Evolutionary conservation across 2,329 filamentous ascomycete species (phyloP), one percentile per base, ranked within the genome.

Genomic region (Colletotrichum somersetense): DNA sequence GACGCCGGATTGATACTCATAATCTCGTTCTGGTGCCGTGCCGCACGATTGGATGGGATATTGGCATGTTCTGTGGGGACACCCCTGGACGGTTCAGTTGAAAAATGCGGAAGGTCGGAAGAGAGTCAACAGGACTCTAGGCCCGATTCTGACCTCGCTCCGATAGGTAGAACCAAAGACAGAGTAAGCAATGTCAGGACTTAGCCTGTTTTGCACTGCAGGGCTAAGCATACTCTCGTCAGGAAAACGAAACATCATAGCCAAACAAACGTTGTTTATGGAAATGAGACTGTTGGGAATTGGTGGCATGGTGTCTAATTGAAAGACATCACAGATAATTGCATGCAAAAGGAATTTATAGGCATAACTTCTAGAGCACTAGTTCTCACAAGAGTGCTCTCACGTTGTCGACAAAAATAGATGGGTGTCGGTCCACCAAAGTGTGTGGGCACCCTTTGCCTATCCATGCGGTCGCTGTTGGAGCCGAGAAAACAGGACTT

Each of bases 31-130:
- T 40, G 11, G 26, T 48, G 5, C 16, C 23, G 16, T 62, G 65
- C 35, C 26, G n/a, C 18, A 5, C 40, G 35, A 33, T 63, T 23
- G 52, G 3, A 48, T 63, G 52, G 52, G 62, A 66, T 62, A 23
- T 62, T 59, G 14, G 16, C 44, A 11, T 26, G 20, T 63, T 63
- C 23, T 18, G 53, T 58, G 65, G 69, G 42, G 38, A 40, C 35
- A 10, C 44, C 65, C 52, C 46, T 53, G 46, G 14, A 33, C 56
- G 64, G 64, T 30, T 33, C 48, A 30, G 33, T 14, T 20, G 50
- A 35, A 59, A 58, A 46, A 72, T 68, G 44, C 48, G 69, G 65
- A 72, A 72, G 65, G 69, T 72, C 58, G 69, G 30, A 72, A 26
- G n/a, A 16, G 44, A 30, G 44, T 8, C 10, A 26, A 5, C 1